phyloP scores from a whole-genome alignment of 2,329 filamentous ascomycete species.

The Fusarium pseudograminearum region DNA sequence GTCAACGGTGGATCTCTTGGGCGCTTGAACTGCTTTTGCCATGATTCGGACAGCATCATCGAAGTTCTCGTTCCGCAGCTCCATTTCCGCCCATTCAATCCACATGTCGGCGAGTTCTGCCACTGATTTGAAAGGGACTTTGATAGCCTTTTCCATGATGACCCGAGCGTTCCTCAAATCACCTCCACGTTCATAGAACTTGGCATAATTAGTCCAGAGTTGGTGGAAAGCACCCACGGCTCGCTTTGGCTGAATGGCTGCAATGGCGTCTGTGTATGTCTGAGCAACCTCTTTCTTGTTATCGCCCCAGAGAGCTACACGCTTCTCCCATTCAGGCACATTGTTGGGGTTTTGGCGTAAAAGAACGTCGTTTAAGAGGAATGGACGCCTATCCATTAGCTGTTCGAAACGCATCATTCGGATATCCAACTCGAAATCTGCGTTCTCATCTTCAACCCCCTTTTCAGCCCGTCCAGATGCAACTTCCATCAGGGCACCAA shows the following conservation, averaged over 20 bases:
- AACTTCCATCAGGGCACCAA: constrained; percentile 89
- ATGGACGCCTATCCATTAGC: constrained; percentile 95
- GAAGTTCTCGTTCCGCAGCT: constrained; percentile 94
- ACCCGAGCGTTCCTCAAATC: constrained; percentile 87
- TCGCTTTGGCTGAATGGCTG: constrained; percentile 92
- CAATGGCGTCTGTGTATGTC: constrained; percentile 94
- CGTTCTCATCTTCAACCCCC: constrained; percentile 80
- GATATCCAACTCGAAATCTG: constrained; percentile 94
- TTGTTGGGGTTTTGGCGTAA: constrained; percentile 96
- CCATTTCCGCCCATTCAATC: constrained; percentile 99
- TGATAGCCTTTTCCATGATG: constrained; percentile 98
- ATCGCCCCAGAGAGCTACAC: constrained; percentile 93
- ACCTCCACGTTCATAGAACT: constrained; percentile 91
- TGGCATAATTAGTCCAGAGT: constrained; percentile 96
- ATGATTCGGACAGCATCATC: constrained; percentile 95
- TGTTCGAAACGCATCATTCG: constrained; percentile 98
- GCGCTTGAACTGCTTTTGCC: constrained; percentile 96
- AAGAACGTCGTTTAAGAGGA: constrained; percentile 95
- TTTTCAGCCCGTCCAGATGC: constrained; percentile 84
- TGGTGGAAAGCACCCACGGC: constrained; percentile 94
- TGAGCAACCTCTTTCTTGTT: constrained; percentile 92
- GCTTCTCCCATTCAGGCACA: constrained; percentile 96
- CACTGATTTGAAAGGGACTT: constrained; percentile 98
- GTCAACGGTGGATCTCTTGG: constrained; percentile 97
- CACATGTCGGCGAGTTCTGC: constrained; percentile 96